Conservation (phyloP, 2,329 filamentous ascomycete genomes). For the Kalaharituber pfeilii region DNA sequence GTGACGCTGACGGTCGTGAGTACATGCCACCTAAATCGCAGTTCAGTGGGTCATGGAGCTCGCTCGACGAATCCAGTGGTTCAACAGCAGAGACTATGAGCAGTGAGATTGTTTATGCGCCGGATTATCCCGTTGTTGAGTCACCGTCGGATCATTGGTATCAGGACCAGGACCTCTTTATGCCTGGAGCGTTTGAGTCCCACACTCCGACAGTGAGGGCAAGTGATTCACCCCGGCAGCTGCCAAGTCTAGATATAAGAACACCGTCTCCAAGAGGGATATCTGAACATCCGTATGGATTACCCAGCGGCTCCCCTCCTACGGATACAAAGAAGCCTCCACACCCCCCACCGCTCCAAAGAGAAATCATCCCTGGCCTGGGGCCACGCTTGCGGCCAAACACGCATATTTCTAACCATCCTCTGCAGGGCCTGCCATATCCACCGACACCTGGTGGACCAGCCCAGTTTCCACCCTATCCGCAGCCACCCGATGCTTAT, state of each 20-base stretch:
- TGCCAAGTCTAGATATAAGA: background rate
- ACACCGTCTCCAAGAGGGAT: background rate
- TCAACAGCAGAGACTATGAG: background rate
- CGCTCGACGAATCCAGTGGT: background rate
- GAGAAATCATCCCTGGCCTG: background rate
- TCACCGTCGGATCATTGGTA: background rate
- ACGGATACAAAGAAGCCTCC: too few relatives aligned
- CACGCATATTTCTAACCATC: too few relatives aligned
- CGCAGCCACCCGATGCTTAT: background rate
- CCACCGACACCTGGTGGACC: background rate
- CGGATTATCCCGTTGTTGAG: background rate
- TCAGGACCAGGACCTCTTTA: too few relatives aligned
- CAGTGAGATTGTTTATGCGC: background rate
- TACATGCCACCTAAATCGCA: background rate
- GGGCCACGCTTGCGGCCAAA: background rate
- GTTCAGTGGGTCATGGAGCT: conserved; percentile 1
- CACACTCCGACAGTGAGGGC: background rate
- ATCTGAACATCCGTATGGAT: background rate
- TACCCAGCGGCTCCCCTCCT: background rate
- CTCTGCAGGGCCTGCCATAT: background rate
- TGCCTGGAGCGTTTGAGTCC: too few relatives aligned
- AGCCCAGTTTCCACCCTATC: background rate
- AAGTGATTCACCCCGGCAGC: background rate
- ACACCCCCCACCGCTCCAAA: background rate
- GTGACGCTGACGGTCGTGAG: background rate